A percentile compares a stretch with the other conserved stretches of the same genome.
phyloP scores from a whole-genome alignment of 768 basidiomycete species.

The Russula ochroleuca region DNA sequence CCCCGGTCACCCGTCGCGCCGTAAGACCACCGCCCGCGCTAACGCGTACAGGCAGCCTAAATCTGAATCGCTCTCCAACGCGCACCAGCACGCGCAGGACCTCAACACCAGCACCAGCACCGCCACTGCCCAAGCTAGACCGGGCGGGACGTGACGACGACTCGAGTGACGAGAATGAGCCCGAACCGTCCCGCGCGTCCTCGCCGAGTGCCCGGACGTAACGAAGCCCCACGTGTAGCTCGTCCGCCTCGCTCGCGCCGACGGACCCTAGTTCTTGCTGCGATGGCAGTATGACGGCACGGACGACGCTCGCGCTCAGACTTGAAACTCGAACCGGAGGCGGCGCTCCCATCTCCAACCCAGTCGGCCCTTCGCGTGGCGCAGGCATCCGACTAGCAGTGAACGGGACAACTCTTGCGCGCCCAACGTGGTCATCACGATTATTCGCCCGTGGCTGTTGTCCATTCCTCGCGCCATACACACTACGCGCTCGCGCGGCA shows the following conservation, averaged over 20 bases:
- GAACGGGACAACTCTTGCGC: constrained; percentile 68
- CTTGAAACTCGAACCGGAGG: constrained; percentile 45
- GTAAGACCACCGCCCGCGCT: constrained; percentile 11
- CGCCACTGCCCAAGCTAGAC: constrained; percentile 19
- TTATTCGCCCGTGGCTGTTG: constrained; percentile 38
- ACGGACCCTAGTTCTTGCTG: background rate
- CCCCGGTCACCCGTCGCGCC: constrained; percentile 21
- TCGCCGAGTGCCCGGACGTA: constrained; percentile 68
- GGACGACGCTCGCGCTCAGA: constrained; percentile 60
- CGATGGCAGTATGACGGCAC: constrained; percentile 26
- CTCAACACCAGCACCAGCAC: constrained; percentile 7
- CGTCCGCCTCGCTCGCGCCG: constrained; percentile 47
- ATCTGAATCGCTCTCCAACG: constrained; percentile 28
- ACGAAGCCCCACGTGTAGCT: constrained; percentile 62
- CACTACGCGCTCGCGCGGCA: constrained; percentile 51
- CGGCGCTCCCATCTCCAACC: constrained; percentile 22
- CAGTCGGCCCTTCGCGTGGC: constrained; percentile 36
- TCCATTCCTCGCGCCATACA: constrained; percentile 42
- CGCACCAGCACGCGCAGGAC: constrained; percentile 26
- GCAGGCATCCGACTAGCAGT: constrained; percentile 64
- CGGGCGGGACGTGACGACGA: constrained; percentile 47
- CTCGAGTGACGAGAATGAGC: constrained; percentile 60
- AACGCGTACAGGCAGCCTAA: constrained; percentile 24
- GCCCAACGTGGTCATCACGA: constrained; percentile 33
- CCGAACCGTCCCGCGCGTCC: constrained; percentile 41